Conservation (phyloP, 495 filamentous ascomycete genomes). For the Neurospora sp. region DNA sequence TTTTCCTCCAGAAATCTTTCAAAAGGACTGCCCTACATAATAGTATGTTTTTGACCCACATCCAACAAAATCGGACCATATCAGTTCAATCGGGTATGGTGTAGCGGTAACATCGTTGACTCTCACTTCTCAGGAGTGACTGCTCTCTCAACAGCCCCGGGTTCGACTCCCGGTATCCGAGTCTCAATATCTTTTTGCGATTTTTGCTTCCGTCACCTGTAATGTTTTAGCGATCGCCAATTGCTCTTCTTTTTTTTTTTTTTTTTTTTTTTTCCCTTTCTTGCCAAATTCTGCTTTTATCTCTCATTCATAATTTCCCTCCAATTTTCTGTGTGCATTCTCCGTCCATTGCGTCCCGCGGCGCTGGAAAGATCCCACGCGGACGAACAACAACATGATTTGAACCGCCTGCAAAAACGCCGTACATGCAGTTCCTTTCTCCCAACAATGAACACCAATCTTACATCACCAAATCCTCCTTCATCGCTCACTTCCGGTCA, state of each 20-base stretch:
- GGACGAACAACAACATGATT: too few relatives aligned
- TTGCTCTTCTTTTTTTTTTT: not conserved
- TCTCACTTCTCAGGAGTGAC: not conserved
- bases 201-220: not conserved
- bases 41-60: fast-evolving
- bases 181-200: not conserved
- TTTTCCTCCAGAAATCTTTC: too few relatives aligned
- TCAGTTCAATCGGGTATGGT: not conserved
- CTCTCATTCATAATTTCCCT: not conserved
- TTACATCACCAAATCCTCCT: not conserved
- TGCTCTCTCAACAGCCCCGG: not conserved
- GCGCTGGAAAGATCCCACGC: too few relatives aligned
- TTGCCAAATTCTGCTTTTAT: not conserved
- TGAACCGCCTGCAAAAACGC: too few relatives aligned
- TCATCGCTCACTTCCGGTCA: not conserved
- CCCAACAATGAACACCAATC: not conserved
- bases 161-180: not conserved
- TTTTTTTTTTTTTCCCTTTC: too few relatives aligned
- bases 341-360: not conserved
- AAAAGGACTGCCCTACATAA: not conserved
- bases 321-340: not conserved
- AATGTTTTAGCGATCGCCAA: not conserved
- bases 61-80: not conserved
- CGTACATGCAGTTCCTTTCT: too few relatives aligned
- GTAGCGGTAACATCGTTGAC: not conserved